A percentile compares a stretch with the other conserved stretches of the same genome.
These are phyloP conservation scores for Delonix regia DNA, from an alignment of 306 rosid species.

Conservation along the genomic window DNA sequence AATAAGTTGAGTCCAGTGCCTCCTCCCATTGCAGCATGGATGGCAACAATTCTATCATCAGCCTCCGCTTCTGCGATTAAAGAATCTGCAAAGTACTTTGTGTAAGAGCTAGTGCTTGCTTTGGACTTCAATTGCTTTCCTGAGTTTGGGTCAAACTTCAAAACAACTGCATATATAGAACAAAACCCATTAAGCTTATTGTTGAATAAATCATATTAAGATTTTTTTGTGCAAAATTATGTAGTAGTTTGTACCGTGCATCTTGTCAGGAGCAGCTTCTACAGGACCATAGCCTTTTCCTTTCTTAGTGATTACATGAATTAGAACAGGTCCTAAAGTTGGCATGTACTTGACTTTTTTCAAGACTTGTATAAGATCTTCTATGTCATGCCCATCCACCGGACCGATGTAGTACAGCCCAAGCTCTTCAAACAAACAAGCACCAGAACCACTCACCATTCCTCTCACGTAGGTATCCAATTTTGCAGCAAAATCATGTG, in stretches of 20 bases:
- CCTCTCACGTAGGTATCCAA: slow-evolving; percentile 56
- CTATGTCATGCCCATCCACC: slow-evolving; percentile 62
- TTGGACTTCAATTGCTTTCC: slow-evolving; percentile 54
- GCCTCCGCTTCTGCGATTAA: slow-evolving; percentile 55
- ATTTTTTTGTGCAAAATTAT: not conserved
- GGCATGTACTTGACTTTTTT: slow-evolving; percentile 50
- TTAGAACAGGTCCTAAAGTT: slow-evolving; percentile 51
- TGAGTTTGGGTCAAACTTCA: slow-evolving; percentile 48
- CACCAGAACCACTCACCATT: slow-evolving; percentile 47
- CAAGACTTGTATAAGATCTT: slow-evolving; percentile 56
- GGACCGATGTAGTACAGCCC: slow-evolving; percentile 71
- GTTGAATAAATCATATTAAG: not conserved
- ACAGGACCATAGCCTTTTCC: slow-evolving; percentile 62
- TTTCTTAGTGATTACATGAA: slow-evolving; percentile 55
- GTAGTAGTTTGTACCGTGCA: slow-evolving; percentile 44
- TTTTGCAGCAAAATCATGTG: slow-evolving; percentile 57
- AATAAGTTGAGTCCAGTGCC: slow-evolving; percentile 61
- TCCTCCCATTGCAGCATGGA: slow-evolving; percentile 68
- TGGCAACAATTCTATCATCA: slow-evolving; percentile 49
- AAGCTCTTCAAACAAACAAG: slow-evolving; percentile 69
- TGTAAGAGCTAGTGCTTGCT: slow-evolving; percentile 44
- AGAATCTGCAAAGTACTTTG: slow-evolving; percentile 51
- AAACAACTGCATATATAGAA: slow-evolving; percentile 40
- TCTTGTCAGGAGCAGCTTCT: slow-evolving; percentile 56
- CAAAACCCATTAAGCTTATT: not conserved